phyloP scores from a whole-genome alignment of 345 rosid genomes.

The Sisymbrium irio region DNA sequence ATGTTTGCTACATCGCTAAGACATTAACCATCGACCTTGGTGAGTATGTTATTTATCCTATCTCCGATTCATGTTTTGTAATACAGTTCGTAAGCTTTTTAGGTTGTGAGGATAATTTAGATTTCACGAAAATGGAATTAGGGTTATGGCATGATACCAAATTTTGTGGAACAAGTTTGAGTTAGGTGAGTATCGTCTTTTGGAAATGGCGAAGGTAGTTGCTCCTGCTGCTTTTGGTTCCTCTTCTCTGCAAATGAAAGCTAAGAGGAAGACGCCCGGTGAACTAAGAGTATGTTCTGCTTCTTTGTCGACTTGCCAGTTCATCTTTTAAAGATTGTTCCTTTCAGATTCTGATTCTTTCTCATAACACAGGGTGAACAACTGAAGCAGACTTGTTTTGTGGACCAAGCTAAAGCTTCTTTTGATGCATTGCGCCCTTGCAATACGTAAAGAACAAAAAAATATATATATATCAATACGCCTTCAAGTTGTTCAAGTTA shows the following conservation, averaged over 20 bases:
- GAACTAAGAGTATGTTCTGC: conserved; percentile 74
- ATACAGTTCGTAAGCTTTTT: too few relatives aligned
- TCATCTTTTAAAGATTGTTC: not conserved
- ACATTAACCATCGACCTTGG: conserved; percentile 9
- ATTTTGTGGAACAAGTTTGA: not conserved
- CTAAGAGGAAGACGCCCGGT: conserved; percentile 78
- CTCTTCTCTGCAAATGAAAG: conserved; percentile 44
- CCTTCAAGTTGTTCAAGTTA: not conserved
- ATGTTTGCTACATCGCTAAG: conserved; percentile 2
- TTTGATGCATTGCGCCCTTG: conserved; percentile 39
- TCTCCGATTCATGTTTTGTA: too few relatives aligned
- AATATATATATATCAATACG: not conserved
- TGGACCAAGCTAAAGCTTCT: conserved; percentile 57
- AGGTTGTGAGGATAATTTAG: too few relatives aligned
- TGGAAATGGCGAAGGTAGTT: conserved; percentile 71
- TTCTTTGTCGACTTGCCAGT: not conserved
- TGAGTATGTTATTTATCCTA: conserved; percentile 11
- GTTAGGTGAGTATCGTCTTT: conserved; percentile 13
- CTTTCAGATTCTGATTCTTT: not conserved
- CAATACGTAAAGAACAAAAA: conserved; percentile 42
- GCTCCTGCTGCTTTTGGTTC: conserved; percentile 49
- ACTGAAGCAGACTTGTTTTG: conserved; percentile 47
- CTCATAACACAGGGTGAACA: conserved; percentile 58
- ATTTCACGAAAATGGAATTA: not conserved
- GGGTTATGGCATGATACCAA: not conserved